These are phyloP conservation scores for Biscogniauxia mediterranea DNA, from an alignment of 2,329 filamentous ascomycete genomes.

Conservation along the genomic window DNA sequence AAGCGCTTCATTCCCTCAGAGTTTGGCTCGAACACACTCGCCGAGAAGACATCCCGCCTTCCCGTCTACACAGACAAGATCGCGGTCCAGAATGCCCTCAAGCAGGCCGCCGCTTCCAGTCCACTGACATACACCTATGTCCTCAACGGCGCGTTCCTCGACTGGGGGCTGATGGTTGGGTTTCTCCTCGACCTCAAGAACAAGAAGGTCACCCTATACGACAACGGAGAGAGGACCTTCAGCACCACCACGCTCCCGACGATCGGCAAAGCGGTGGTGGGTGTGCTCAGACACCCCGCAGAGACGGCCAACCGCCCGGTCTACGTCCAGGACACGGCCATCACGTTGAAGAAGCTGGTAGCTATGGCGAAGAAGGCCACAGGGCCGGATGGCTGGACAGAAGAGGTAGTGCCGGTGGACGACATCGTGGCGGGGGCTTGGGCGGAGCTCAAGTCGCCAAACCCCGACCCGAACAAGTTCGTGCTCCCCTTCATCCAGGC, in stretches of 20 bases:
- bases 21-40: conserved; percentile 42
- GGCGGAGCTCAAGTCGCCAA: conserved; percentile 31
- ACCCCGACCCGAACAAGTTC: conserved; percentile 24
- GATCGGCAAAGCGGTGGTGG: conserved; percentile 47
- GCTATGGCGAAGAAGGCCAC: conserved; percentile 24
- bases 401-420: conserved; percentile 24
- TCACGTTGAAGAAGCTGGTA: conserved; percentile 51
- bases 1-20: conserved; percentile 62
- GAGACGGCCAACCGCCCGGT: conserved; percentile 53
- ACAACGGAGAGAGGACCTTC: conserved; percentile 46
- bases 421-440: conserved; percentile 30
- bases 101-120: conserved; percentile 20
- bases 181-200: conserved; percentile 18
- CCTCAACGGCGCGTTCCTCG: conserved; percentile 38
- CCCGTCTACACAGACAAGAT: conserved; percentile 23
- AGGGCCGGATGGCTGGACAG: conserved; percentile 25
- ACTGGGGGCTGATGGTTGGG: conserved; percentile 19
- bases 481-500: conserved; percentile 30
- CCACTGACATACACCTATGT: conserved; percentile 34
- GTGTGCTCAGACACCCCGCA: conserved; percentile 43
- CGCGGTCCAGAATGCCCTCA: conserved; percentile 14
- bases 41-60: conserved; percentile 13
- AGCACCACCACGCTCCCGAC: conserved; percentile 44
- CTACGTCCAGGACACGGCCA: conserved; percentile 48
- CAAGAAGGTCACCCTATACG: conserved; percentile 42